Base-by-base conservation (phyloP, 2,329 filamentous ascomycete genomes). In the Allantophomopsis cytisporea region DNA sequence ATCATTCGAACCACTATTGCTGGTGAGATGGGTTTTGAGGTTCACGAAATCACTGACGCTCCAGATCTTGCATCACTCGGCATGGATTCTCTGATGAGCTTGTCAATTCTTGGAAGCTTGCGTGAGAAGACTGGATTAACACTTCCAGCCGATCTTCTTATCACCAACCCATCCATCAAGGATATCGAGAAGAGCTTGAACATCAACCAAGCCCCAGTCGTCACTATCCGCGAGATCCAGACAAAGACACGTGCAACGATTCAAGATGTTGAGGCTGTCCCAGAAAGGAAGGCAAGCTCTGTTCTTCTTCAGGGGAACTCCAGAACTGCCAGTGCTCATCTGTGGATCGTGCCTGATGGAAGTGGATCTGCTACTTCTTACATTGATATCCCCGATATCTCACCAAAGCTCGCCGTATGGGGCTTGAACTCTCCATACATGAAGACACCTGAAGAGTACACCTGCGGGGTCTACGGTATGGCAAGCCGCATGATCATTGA, bases 381-480 rank as follows among this genome's bases (percentile, higher is more conserved):
- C 48, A 48, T 51, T 2, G 31, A 34, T 14, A 34, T 34, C 7
- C 31, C 31, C 6, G 31, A 34, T 14, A 17, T 34, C 31, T 30
- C 20, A 6, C 45, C 61, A 7, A 55, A 66, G 20, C 55, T 72
- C 34, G 65, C 63, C 3, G 62, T 77, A 11, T 71, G 67, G 51
- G 73, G 70, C 14, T 61, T 83, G 47, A 82, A 82, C 58, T 83
- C 75, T 37, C 79, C 79, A 4, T 83, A 77, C 61, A 77, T 82
- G 73, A 80, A 76, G 60, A 72, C 67, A 2, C 78, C 79, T 0
- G 68, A 76, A 43, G 70, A 79, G 50, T 81, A 71, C 60, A 69
- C 67, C 20, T 79, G 75, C 50, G 76, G 76, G 43, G 73, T 83
- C 39, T 71, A 77, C 49, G 74, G 75, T 18, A 73, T 80, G 54